Percentiles rank a stretch among this genome's conserved stretches.
Conservation (phyloP, 257 asterid species). For the Gardenia jasminoides region DNA sequence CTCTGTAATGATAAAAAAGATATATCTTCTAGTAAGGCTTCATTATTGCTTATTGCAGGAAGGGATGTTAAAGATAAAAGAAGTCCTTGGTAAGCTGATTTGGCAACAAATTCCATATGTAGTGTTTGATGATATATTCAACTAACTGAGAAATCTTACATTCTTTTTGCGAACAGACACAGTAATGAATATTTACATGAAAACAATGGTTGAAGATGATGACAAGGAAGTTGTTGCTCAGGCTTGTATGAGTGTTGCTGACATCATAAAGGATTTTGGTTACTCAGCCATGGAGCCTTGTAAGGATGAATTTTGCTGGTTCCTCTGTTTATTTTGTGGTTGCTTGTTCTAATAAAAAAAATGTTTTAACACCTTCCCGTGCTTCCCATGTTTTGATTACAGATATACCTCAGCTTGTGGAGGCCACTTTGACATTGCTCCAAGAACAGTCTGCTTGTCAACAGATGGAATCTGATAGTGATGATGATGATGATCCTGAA, state of each 20-base stretch:
- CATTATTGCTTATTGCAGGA: conserved; percentile 52
- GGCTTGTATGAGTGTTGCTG: conserved; percentile 86
- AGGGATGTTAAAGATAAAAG: conserved; percentile 67
- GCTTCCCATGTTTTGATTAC: conserved; percentile 18
- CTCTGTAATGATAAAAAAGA: neutral
- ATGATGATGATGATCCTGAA: conserved; percentile 71
- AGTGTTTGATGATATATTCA: neutral
- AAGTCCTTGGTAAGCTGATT: conserved; percentile 68
- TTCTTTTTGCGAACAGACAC: conserved; percentile 45
- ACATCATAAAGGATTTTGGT: conserved; percentile 78
- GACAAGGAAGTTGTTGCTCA: conserved; percentile 99
- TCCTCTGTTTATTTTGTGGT: conserved; percentile 13
- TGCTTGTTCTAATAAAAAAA: conserved; percentile 13
- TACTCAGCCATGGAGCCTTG: conserved; percentile 87
- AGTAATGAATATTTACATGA: conserved; percentile 76
- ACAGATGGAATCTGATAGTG: conserved; percentile 76
- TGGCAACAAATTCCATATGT: neutral
- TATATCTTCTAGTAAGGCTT: neutral
- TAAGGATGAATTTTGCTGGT: conserved; percentile 40
- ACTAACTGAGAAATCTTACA: neutral
- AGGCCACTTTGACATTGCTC: conserved; percentile 71
- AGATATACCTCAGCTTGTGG: conserved; percentile 75
- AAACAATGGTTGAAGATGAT: conserved; percentile 87
- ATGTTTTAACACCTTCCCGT: conserved; percentile 8
- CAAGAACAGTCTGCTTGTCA: conserved; percentile 86